Conservation (phyloP, 2,329 filamentous ascomycete species). For the Fusarium musae region DNA sequence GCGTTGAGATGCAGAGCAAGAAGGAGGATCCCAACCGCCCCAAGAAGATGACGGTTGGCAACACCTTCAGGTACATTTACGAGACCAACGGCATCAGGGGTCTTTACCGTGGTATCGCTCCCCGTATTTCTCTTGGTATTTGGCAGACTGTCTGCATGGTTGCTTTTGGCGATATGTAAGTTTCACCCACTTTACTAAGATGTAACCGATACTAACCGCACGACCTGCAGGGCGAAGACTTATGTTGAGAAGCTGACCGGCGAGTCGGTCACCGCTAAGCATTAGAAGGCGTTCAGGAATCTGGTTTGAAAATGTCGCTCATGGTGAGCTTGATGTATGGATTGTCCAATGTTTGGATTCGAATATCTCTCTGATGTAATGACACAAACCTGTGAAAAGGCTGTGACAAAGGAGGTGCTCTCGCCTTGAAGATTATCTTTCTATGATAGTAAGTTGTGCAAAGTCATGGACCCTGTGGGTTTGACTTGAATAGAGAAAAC, state of each 20-base stretch:
- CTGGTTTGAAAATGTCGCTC: constrained; percentile 32
- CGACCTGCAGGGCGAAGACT: constrained; percentile 67
- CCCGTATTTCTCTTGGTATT: constrained; percentile 92
- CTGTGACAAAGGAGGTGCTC: constrained; percentile 14
- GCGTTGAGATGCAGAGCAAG: constrained; percentile 99
- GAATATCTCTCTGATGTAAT: constrained; percentile 24
- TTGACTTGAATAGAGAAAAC: constrained; percentile 35
- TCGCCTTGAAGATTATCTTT: constrained; percentile 25
- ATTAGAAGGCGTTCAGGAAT: constrained; percentile 61
- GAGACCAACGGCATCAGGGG: constrained; percentile 86
- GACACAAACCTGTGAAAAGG: constrained; percentile 4
- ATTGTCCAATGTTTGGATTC: constrained; percentile 36
- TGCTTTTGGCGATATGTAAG: constrained; percentile 96
- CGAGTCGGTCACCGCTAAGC: constrained; percentile 72
- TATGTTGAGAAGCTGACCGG: constrained; percentile 75
- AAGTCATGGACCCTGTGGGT: constrained; percentile 18
- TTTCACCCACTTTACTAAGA: constrained; percentile 44
- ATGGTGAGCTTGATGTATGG: constrained; percentile 28
- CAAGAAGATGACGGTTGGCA: constrained; percentile 98
- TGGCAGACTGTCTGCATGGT: constrained; percentile 99
- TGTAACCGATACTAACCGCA: constrained; percentile 12
- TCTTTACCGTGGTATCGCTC: constrained; percentile 94
- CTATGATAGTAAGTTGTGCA: constrained; percentile 26
- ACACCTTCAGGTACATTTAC: constrained; percentile 90
- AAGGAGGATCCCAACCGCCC: constrained; percentile 96